Evolutionary conservation across 2,329 filamentous ascomycete species (phyloP).

Genomic region (Apiospora malaysiana): DNA sequence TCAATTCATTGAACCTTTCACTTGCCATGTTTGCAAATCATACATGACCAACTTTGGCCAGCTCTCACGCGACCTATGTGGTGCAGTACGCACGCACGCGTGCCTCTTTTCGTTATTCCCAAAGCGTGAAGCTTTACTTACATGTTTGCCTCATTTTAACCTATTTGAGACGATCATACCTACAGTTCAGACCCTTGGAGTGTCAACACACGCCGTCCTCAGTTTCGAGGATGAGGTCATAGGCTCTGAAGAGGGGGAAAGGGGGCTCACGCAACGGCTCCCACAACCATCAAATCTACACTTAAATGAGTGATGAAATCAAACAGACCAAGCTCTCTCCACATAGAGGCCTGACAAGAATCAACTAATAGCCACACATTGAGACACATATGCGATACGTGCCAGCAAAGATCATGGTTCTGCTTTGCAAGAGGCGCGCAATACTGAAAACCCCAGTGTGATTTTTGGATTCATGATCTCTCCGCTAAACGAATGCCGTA

Average conservation of each 20-base stretch:
- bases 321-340: neutral
- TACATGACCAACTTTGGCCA: no score
- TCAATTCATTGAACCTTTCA: neutral
- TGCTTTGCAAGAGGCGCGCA: neutral
- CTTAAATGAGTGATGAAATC: neutral
- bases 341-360: neutral
- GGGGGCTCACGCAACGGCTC: neutral
- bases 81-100: no score
- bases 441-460: neutral
- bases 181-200: neutral
- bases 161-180: no score
- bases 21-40: neutral
- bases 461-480: neutral
- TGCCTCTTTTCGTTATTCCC: no score
- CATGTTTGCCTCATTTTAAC: no score
- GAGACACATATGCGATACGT: neutral
- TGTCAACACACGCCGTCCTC: neutral
- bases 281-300: neutral
- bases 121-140: no score
- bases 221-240: neutral
- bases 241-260: neutral
- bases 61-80: no score
- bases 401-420: neutral
- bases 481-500: slow-evolving; percentile 10
- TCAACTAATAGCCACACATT: neutral